Evolutionary conservation across 2,329 filamentous ascomycete genomes (phyloP).

Genomic region (Hypoxylon sp.): DNA sequence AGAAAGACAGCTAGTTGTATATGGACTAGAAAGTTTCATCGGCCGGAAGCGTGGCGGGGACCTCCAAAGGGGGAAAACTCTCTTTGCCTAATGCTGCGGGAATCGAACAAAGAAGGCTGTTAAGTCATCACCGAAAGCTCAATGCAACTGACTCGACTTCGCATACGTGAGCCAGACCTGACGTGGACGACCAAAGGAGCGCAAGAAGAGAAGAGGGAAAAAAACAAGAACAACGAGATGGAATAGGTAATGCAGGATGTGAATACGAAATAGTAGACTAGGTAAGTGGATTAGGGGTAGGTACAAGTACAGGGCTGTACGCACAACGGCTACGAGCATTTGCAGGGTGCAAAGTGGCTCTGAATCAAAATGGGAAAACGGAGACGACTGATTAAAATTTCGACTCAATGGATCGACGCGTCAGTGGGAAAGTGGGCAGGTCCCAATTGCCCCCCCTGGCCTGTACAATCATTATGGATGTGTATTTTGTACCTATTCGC

Average conservation of each 20-base stretch:
- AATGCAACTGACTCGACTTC: slow-evolving; percentile 30
- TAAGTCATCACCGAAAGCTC: slow-evolving; percentile 47
- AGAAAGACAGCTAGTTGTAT: slow-evolving; percentile 20
- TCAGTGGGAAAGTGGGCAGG: slow-evolving; percentile 33
- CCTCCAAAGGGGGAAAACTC: slow-evolving; percentile 40
- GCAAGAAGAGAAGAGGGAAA: slow-evolving; percentile 37
- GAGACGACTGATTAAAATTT: slow-evolving; percentile 37
- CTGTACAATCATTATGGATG: too few species aligned
- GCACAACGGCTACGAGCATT: slow-evolving; percentile 15
- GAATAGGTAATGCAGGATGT: slow-evolving; percentile 27
- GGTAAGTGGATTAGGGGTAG: slow-evolving; percentile 34
- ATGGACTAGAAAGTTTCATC: slow-evolving; percentile 35
- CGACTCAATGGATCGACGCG: slow-evolving; percentile 39
- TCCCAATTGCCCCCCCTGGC: slow-evolving; percentile 3
- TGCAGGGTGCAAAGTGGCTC: slow-evolving; percentile 24
- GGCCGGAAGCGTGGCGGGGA: slow-evolving; percentile 39
- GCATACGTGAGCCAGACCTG: slow-evolving; percentile 25
- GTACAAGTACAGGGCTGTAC: slow-evolving; percentile 26
- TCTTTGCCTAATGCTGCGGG: slow-evolving; percentile 34
- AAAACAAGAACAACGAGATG: slow-evolving; percentile 37
- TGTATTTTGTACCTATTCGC: slow-evolving; percentile 8
- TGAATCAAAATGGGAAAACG: slow-evolving; percentile 34
- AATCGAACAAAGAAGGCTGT: slow-evolving; percentile 47
- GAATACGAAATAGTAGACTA: slow-evolving; percentile 35
- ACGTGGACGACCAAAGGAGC: slow-evolving; percentile 30